Base-by-base conservation (phyloP, 2,329 filamentous ascomycete species). In the Ceratocystis alfenasii region DNA sequence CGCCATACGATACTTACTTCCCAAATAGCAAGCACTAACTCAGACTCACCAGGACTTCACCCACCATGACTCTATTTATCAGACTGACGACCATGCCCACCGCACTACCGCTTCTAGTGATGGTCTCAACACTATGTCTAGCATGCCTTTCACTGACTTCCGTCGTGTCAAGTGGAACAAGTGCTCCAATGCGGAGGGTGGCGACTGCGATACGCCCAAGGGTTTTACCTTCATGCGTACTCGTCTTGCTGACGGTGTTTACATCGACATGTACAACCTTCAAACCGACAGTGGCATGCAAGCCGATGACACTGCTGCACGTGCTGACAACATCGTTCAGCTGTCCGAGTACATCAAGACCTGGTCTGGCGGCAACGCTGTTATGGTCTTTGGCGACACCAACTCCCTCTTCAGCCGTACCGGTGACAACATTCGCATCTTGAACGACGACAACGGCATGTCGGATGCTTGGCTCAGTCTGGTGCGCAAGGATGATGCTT, bases 181-280 rank as follows among this genome's bases (percentile, higher is more conserved):
- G 1, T 87, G 85, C 74, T 83, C 80, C 67, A 73, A 82, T 70
- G 78, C 78, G 41, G 82, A 80, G 0, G 78, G 78, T 0, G 70
- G 72, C 0, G 86, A 88, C 72, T 88, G 86, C 71, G 74, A 87
- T 69, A 87, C 85, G 0, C 86, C 84, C 25, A 88, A 88, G 73
- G 86, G 86, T 12, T 87, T 87, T 73, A 87, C 84, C 0, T 83
- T 84, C 61, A 87, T 88, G 84, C 80, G 84, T 12, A 73, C 81
- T 45, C 74, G 77, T 22, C 69, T 87, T 15, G 78, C 77, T 7
- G 64, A 64, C 55, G 64, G 64, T 10, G 78, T 83, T 5, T 85
- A 81, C 68, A 73, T 86, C 25, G 85, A 88, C 72, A 75, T 82
- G 6, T 87, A 87, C 76, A 88, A 88, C 72, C 70, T 88, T 4